Evolutionary conservation across 345 rosid genomes (phyloP), one percentile per base, ranked within the genome.

Genomic region (Mercurialis annua): DNA sequence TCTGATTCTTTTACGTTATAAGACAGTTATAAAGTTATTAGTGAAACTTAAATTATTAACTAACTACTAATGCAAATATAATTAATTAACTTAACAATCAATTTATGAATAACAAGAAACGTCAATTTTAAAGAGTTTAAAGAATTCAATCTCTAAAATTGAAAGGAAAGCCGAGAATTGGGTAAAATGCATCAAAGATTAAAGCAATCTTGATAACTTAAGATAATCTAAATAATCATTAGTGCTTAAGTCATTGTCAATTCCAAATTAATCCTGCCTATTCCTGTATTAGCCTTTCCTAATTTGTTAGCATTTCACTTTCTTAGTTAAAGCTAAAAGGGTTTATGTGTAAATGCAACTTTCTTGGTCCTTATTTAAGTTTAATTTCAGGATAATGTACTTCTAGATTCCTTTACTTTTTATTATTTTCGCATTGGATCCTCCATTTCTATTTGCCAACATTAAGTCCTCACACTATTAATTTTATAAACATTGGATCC

Each of bases 261-360:
- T 48, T 18, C 52, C n/a, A 20, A 44, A 24, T 43, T 26, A n/a
- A 17, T 40, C 7, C 12, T 23, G 4, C 5, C 3, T 11, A 5
- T 21, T 21, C 38, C 9, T 42, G 6, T 23, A 7, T 1, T 27
- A 15, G 20, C 36, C 26, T 33, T 10, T 15, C 67, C 26, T 14
- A 20, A 30, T 64, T 49, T 33, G 47, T 33, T 64, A 64, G 58
- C 20, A n/a, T 17, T 64, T 64, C 58, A 21, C 44, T 64, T 33
- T 64, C 68, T 15, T 50, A 29, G 47, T 57, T 14, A 33, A 34
- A 33, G 24, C 30, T 21, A 31, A 18, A 12, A 24, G 26, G 10
- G 21, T 59, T 20, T 36, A 9, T 36, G 40, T 36, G 11, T 40
- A 40, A 10, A 40, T 40, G 44, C 10, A 40, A 40, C 44, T 40